Evolutionary conservation across 2,329 filamentous ascomycete species (phyloP).

Genomic region (Thelonectria blattea): DNA sequence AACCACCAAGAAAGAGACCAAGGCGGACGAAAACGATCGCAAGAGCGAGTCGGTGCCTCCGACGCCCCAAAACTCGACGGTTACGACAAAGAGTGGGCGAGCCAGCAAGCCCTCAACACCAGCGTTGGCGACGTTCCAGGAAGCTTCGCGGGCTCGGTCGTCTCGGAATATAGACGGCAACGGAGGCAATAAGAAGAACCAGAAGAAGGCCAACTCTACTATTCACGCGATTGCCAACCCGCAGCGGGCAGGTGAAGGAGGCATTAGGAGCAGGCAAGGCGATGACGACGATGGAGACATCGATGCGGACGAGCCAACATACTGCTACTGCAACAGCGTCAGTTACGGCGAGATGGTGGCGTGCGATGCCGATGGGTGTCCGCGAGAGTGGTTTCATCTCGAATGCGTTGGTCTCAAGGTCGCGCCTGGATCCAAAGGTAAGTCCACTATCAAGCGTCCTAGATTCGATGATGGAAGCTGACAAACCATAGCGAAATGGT

Average conservation of each 20-base stretch:
- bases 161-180: slow-evolving; percentile 53
- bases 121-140: slow-evolving; percentile 64
- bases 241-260: slow-evolving; percentile 48
- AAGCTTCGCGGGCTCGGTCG: slow-evolving; percentile 60
- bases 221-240: slow-evolving; percentile 46
- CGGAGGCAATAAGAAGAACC: slow-evolving; percentile 60
- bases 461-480: slow-evolving; percentile 29
- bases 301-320: slow-evolving; percentile 73
- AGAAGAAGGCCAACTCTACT: slow-evolving; percentile 61
- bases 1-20: slow-evolving; percentile 52
- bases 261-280: slow-evolving; percentile 48
- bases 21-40: slow-evolving; percentile 44
- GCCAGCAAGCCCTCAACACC: slow-evolving; percentile 72
- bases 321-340: slow-evolving; percentile 81
- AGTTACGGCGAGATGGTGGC: slow-evolving; percentile 88
- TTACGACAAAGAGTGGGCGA: slow-evolving; percentile 69
- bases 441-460: slow-evolving; percentile 44
- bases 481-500: slow-evolving; percentile 73
- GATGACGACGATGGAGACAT: slow-evolving; percentile 61
- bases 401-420: slow-evolving; percentile 81
- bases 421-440: slow-evolving; percentile 77
- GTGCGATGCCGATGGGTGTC: slow-evolving; percentile 75
- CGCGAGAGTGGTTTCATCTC: slow-evolving; percentile 83
- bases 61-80: slow-evolving; percentile 48
- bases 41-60: slow-evolving; percentile 55